Conservation (phyloP, 2,329 filamentous ascomycete species). For the Pseudogymnoascus sp. region DNA sequence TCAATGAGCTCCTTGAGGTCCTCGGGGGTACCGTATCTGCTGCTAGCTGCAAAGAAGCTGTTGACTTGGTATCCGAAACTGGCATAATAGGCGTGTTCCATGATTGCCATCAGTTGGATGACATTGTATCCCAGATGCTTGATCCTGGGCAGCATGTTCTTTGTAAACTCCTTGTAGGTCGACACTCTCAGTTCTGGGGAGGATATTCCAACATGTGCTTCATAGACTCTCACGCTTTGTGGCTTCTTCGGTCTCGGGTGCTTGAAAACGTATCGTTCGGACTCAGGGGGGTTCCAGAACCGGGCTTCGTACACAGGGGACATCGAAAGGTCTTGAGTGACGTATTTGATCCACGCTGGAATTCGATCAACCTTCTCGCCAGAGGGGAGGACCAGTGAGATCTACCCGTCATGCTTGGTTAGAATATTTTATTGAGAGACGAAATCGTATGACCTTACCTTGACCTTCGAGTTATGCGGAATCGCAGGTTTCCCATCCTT, state of each 20-base stretch:
- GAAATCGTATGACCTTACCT: slow-evolving; percentile 46
- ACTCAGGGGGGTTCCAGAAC: slow-evolving; percentile 87
- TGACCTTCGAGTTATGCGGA: slow-evolving; percentile 89
- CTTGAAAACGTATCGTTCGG: slow-evolving; percentile 76
- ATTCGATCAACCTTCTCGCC: slow-evolving; percentile 80
- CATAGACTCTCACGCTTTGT: slow-evolving; percentile 81
- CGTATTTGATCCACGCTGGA: slow-evolving; percentile 94
- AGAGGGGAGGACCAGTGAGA: slow-evolving; percentile 70
- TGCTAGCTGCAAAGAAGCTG: slow-evolving; percentile 96
- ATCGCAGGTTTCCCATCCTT: slow-evolving; percentile 70
- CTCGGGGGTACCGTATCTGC: slow-evolving; percentile 86
- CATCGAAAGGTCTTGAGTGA: slow-evolving; percentile 83
- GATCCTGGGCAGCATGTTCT: slow-evolving; percentile 85
- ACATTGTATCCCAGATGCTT: slow-evolving; percentile 88
- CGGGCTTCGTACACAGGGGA: slow-evolving; percentile 90
- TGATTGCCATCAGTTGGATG: slow-evolving; percentile 97
- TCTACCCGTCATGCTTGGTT: slow-evolving; percentile 41
- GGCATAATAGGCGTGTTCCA: slow-evolving; percentile 99
- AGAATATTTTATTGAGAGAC: neutral
- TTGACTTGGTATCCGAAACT: slow-evolving; percentile 99
- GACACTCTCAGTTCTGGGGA: slow-evolving; percentile 81
- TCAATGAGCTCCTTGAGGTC: slow-evolving; percentile 96
- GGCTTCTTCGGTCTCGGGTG: slow-evolving; percentile 77
- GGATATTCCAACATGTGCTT: slow-evolving; percentile 97
- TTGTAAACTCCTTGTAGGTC: slow-evolving; percentile 95